Conservation (phyloP, 208 protist species). For the Wallacemonas sp. region DNA sequence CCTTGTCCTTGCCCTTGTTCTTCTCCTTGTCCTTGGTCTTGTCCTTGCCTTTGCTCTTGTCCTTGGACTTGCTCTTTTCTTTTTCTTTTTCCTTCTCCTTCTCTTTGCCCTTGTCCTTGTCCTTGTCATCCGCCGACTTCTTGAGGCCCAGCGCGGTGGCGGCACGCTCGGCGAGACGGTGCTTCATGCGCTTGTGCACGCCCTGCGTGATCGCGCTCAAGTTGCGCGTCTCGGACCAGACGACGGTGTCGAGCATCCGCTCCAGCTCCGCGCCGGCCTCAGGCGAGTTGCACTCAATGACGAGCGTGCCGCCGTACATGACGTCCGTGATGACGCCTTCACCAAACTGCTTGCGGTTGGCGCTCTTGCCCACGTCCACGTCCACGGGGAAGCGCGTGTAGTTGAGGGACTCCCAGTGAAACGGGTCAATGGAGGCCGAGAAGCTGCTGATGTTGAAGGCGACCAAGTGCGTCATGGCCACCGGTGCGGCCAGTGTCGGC, state of each 20-base stretch:
- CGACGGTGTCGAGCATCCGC: slow-evolving; percentile 38
- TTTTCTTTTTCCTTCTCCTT: slow-evolving; percentile 11
- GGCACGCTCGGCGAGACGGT: background rate
- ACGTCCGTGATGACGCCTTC: slow-evolving; percentile 86
- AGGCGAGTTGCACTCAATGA: slow-evolving; percentile 60
- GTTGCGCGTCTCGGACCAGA: slow-evolving; percentile 40
- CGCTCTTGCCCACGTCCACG: slow-evolving; percentile 36
- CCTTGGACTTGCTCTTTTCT: slow-evolving; percentile 12
- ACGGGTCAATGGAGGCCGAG: slow-evolving; percentile 74
- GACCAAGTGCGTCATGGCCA: slow-evolving; percentile 14
- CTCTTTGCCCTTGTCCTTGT: slow-evolving; percentile 6
- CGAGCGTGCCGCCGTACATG: slow-evolving; percentile 82
- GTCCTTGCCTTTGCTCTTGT: slow-evolving; percentile 8
- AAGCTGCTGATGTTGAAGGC: slow-evolving; percentile 68
- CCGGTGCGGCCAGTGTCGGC: background rate
- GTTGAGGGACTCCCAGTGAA: slow-evolving; percentile 47
- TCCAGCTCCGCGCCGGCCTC: slow-evolving; percentile 43
- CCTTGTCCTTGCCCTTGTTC: slow-evolving; percentile 1
- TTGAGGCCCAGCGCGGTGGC: background rate
- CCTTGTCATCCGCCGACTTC: slow-evolving; percentile 13
- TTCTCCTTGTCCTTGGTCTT: slow-evolving; percentile 6
- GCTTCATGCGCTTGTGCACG: slow-evolving; percentile 41
- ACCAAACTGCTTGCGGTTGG: slow-evolving; percentile 43
- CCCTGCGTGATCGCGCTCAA: slow-evolving; percentile 37
- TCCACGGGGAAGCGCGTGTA: slow-evolving; percentile 60